These are phyloP conservation scores for Fonsecaea monophora DNA, from an alignment of 2,329 filamentous ascomycete species.

Conservation along the genomic window DNA sequence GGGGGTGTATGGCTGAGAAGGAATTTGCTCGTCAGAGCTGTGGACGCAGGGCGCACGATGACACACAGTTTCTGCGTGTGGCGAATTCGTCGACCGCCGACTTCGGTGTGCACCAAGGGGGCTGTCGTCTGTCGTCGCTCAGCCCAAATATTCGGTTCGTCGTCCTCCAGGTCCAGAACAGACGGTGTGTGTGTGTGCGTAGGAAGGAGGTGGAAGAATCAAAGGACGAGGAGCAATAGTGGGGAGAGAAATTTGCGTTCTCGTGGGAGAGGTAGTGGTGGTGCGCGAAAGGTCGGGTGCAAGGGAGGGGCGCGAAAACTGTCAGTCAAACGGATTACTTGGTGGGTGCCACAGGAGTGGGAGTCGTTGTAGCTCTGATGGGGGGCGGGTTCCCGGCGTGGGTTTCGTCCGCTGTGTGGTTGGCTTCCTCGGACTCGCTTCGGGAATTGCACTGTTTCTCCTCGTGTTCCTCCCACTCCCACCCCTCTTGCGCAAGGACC, in stretches of 20 bases:
- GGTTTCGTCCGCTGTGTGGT: background rate
- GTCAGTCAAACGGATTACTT: background rate
- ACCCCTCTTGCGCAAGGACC: background rate
- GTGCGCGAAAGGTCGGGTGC: conserved; percentile 11
- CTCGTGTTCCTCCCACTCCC: background rate
- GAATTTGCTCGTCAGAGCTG: background rate
- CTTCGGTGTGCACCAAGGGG: conserved; percentile 1
- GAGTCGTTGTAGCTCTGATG: background rate
- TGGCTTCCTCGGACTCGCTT: conserved; percentile 8
- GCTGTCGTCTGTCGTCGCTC: background rate
- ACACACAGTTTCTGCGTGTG: conserved; percentile 17
- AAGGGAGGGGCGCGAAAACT: conserved; percentile 18
- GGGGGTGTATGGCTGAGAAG: background rate
- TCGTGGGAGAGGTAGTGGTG: background rate
- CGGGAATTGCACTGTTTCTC: conserved; percentile 22
- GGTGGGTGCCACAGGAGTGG: conserved; percentile 11
- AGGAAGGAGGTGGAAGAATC: conserved; percentile 2
- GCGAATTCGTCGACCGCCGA: background rate
- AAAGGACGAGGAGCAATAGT: background rate
- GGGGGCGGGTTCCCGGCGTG: conserved; percentile 12
- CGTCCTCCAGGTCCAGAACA: background rate
- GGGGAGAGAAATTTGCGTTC: conserved; percentile 16
- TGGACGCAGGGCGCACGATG: conserved; percentile 23
- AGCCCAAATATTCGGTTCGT: background rate
- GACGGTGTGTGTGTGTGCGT: background rate